These are phyloP conservation scores for Teratosphaeria pseudoeucalypti DNA, from an alignment of 2,329 filamentous ascomycete species.

Conservation along the genomic window DNA sequence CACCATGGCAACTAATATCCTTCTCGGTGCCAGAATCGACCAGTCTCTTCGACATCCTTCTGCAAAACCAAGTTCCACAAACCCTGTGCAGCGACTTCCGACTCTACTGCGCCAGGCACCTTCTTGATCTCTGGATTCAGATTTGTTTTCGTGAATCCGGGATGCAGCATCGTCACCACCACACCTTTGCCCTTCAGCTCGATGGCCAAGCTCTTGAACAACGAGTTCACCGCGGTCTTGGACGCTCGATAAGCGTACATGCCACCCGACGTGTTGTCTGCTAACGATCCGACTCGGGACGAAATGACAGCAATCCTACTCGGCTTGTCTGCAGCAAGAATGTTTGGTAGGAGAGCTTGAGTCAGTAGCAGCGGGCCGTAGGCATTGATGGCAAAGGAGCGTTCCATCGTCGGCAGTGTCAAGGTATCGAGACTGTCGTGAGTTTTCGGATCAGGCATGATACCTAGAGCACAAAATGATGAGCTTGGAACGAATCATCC, in stretches of 20 bases:
- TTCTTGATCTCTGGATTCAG: slow-evolving; percentile 17
- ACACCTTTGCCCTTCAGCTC: slow-evolving; percentile 32
- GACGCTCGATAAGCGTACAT: slow-evolving; percentile 35
- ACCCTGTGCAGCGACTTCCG: slow-evolving; percentile 35
- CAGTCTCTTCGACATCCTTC: slow-evolving; percentile 32
- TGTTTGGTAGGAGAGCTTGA: slow-evolving; percentile 34
- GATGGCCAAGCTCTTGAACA: slow-evolving; percentile 34
- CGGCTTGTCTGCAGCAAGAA: slow-evolving; percentile 20
- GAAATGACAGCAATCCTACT: slow-evolving; percentile 33
- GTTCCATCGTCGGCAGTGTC: slow-evolving; percentile 17
- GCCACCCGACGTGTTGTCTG: slow-evolving; percentile 34
- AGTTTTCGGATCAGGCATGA: slow-evolving; percentile 2
- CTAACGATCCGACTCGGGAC: slow-evolving; percentile 34
- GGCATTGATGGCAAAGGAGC: slow-evolving; percentile 23
- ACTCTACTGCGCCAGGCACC: slow-evolving; percentile 31
- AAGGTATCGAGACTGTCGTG: slow-evolving; percentile 22
- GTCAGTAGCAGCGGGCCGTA: slow-evolving; percentile 33
- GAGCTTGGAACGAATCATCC: not conserved
- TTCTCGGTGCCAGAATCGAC: slow-evolving; percentile 36
- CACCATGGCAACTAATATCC: slow-evolving; percentile 37
- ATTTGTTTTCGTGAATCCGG: slow-evolving; percentile 33
- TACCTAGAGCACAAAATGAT: not conserved
- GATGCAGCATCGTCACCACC: slow-evolving; percentile 34
- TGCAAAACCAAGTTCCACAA: slow-evolving; percentile 31
- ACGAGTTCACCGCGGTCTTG: slow-evolving; percentile 36